These are phyloP conservation scores for Nematocida sp. DNA, from an alignment of 371 early-diverging fungal genomes.

Conservation along the genomic window DNA sequence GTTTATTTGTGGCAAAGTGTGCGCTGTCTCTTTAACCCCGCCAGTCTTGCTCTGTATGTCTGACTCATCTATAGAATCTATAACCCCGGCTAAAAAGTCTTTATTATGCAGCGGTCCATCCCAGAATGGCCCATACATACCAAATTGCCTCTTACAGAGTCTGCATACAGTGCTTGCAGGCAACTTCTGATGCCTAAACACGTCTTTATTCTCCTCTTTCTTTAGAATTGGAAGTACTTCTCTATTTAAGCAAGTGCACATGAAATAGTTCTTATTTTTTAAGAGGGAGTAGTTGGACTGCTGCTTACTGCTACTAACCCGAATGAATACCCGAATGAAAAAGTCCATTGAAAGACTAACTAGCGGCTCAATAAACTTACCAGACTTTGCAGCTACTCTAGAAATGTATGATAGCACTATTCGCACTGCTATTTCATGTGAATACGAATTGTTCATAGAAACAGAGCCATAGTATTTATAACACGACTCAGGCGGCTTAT, in stretches of 20 bases:
- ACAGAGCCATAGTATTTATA: constrained; percentile 79
- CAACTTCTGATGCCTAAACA: constrained; percentile 9
- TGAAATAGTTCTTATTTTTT: constrained; percentile 52
- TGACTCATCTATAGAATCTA: constrained; percentile 71
- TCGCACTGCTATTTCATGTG: constrained; percentile 72
- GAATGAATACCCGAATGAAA: constrained; percentile 93
- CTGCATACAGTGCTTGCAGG: constrained; percentile 50
- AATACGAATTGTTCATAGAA: constrained; percentile 59
- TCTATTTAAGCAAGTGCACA: constrained; percentile 66
- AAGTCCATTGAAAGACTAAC: constrained; percentile 92
- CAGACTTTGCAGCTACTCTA: constrained; percentile 80
- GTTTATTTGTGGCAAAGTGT: constrained; percentile 26
- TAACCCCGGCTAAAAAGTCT: constrained; percentile 74
- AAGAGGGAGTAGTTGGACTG: constrained; percentile 73
- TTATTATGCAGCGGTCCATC: constrained; percentile 77
- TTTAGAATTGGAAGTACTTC: constrained; percentile 17
- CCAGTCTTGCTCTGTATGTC: constrained; percentile 70
- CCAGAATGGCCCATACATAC: constrained; percentile 93
- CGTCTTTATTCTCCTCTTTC: constrained; percentile 38
- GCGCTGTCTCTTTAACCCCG: constrained; percentile 26
- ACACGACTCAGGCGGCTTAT: constrained; percentile 75
- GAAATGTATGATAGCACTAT: constrained; percentile 80
- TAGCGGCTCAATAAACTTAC: constrained; percentile 81
- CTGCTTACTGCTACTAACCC: constrained; percentile 78
- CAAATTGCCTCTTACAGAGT: constrained; percentile 65